phyloP scores from a whole-genome alignment of 2,329 filamentous ascomycete genomes.

The Clonostachys byssicola region DNA sequence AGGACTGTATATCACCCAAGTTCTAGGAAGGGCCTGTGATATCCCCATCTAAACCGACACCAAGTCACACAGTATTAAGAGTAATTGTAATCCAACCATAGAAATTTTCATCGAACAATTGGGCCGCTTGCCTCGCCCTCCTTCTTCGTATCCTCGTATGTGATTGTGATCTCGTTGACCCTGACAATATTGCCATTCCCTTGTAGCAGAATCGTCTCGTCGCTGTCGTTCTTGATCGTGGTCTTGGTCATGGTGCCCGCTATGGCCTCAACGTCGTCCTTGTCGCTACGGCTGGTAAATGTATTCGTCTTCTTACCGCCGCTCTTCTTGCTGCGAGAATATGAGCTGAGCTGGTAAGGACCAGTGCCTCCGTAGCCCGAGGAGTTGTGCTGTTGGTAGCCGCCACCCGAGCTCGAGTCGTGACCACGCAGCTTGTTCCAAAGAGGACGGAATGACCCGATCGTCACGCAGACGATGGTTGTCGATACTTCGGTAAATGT shows the following conservation, averaged over 20 bases:
- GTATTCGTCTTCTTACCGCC: neutral
- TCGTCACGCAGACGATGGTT: constrained; percentile 2
- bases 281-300: too few species aligned
- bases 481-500: constrained; percentile 2
- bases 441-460: neutral
- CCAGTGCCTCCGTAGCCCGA: constrained; percentile 3
- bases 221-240: constrained; percentile 6
- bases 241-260: neutral
- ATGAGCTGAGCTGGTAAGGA: neutral
- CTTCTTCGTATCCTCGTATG: constrained; percentile 1
- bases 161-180: constrained; percentile 7
- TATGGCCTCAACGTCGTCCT: neutral
- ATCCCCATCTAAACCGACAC: too few species aligned
- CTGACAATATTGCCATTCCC: constrained; percentile 5
- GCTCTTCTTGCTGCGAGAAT: neutral
- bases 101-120: too few species aligned
- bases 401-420: constrained; percentile 8
- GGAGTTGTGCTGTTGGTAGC: constrained; percentile 8
- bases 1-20: too few species aligned
- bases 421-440: constrained; percentile 7
- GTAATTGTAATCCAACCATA: too few species aligned
- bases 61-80: too few species aligned
- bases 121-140: constrained; percentile 1
- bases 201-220: constrained; percentile 7
- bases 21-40: too few species aligned